phyloP scores from a whole-genome alignment of 108 stramenopile species.

The Nitzschia palea region DNA sequence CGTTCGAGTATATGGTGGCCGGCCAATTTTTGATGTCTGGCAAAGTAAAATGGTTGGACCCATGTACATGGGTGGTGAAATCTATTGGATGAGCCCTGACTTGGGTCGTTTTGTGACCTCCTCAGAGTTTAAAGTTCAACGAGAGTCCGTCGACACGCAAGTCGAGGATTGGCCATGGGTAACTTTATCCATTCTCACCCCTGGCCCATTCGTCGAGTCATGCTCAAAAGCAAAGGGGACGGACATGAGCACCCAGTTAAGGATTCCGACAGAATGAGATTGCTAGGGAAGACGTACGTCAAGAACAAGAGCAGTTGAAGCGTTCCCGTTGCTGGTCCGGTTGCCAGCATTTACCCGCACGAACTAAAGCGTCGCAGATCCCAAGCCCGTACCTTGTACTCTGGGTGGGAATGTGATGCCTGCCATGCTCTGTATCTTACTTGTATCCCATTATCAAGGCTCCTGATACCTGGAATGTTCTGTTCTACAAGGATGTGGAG shows the following conservation, averaged over 20 bases:
- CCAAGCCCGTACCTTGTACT: too few relatives aligned
- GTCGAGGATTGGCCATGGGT: slow-evolving; percentile 28
- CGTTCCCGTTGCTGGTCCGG: too few relatives aligned
- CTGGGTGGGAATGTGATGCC: too few relatives aligned
- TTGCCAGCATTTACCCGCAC: too few relatives aligned
- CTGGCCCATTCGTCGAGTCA: slow-evolving; percentile 1
- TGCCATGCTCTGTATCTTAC: not conserved
- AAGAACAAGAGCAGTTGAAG: too few relatives aligned
- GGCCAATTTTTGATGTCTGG: not conserved
- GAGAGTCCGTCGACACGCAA: slow-evolving; percentile 5
- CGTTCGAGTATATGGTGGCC: slow-evolving; percentile 6
- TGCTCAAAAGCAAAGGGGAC: not conserved
- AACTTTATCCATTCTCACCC: slow-evolving; percentile 24
- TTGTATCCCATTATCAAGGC: too few relatives aligned
- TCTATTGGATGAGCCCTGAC: slow-evolving; percentile 16
- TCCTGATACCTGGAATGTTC: slow-evolving; percentile 1
- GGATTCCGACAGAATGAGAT: not conserved
- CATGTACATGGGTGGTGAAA: slow-evolving; percentile 2
- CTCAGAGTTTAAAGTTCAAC: too few relatives aligned
- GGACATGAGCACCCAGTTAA: slow-evolving; percentile 6
- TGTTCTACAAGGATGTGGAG: not conserved
- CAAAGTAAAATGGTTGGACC: not conserved
- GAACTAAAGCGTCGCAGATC: too few relatives aligned
- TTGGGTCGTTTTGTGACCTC: slow-evolving; percentile 11
- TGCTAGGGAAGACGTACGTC: too few relatives aligned